These are phyloP conservation scores for Arctium minus DNA, from an alignment of 129 eudicot genomes.

Conservation along the genomic window DNA sequence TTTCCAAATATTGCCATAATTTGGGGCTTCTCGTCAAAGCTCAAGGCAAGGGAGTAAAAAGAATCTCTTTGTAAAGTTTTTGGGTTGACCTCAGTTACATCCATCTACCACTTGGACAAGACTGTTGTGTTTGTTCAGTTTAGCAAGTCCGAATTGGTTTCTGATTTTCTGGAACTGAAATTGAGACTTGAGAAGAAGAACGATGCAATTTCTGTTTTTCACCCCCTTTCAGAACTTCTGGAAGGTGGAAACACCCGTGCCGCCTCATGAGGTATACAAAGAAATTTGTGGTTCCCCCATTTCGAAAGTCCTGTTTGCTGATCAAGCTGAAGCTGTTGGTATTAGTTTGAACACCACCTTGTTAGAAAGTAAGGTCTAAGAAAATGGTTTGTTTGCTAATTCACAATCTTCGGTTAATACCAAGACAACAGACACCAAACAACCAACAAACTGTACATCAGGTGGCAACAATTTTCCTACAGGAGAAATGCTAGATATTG, in stretches of 20 bases:
- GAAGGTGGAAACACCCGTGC: conserved; percentile 63
- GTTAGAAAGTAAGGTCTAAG: conserved; percentile 8
- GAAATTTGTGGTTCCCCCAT: conserved; percentile 66
- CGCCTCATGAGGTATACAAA: conserved; percentile 62
- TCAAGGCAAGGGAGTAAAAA: conserved; percentile 60
- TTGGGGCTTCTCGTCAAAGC: conserved; percentile 68
- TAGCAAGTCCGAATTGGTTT: conserved; percentile 49
- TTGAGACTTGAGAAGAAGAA: conserved; percentile 43
- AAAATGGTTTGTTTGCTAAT: background rate
- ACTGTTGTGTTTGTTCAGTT: conserved; percentile 82
- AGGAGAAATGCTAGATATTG: conserved; percentile 24
- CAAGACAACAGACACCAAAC: background rate
- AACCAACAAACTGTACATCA: background rate
- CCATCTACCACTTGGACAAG: conserved; percentile 62
- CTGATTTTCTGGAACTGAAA: conserved; percentile 52
- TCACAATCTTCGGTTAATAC: background rate
- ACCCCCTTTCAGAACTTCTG: conserved; percentile 72
- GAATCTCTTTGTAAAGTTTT: conserved; percentile 56
- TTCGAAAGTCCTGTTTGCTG: conserved; percentile 67
- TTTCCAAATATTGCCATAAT: conserved; percentile 55
- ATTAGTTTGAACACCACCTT: conserved; percentile 29
- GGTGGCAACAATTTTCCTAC: background rate
- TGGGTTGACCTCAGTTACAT: conserved; percentile 56
- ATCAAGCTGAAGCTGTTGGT: conserved; percentile 71
- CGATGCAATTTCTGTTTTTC: conserved; percentile 64